Evolutionary conservation across 2,329 filamentous ascomycete species (phyloP).

Genomic region (Ophiosphaerella herpotricha): DNA sequence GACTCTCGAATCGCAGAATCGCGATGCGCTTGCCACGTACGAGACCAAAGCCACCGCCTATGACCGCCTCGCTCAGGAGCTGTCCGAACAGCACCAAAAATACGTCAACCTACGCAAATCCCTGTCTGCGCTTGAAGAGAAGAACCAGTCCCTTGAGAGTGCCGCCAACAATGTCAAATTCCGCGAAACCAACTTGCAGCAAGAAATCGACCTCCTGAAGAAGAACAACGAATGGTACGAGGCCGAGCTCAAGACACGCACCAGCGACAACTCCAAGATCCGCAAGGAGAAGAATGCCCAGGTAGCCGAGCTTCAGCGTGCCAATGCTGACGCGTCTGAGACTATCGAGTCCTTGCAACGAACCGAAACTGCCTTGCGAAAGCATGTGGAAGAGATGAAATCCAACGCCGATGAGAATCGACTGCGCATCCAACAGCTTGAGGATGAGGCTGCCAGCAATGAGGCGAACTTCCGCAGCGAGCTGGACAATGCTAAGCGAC

Average conservation of each 20-base stretch:
- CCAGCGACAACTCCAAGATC: constrained; percentile 82
- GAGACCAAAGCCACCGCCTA: constrained; percentile 89
- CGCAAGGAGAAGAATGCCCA: constrained; percentile 93
- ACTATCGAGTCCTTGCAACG: constrained; percentile 77
- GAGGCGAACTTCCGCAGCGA: constrained; percentile 88
- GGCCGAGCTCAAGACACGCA: constrained; percentile 87
- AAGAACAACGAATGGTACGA: constrained; percentile 94
- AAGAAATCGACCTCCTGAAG: constrained; percentile 86
- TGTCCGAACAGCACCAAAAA: constrained; percentile 87
- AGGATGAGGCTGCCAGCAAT: constrained; percentile 79
- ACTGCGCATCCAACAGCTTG: constrained; percentile 79
- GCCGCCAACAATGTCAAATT: constrained; percentile 82
- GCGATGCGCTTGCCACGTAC: constrained; percentile 84
- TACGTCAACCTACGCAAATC: constrained; percentile 83
- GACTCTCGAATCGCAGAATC: constrained; percentile 87
- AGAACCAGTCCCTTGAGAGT: constrained; percentile 79
- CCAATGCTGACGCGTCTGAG: constrained; percentile 81
- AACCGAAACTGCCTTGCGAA: constrained; percentile 78
- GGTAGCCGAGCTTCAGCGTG: constrained; percentile 84
- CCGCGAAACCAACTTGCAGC: constrained; percentile 84
- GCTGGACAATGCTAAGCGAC: constrained; percentile 76
- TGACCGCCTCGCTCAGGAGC: constrained; percentile 81
- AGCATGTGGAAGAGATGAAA: constrained; percentile 80
- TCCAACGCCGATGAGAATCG: constrained; percentile 86
- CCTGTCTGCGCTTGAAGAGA: constrained; percentile 79